phyloP scores from a whole-genome alignment of 768 basidiomycete species.

The Lentinula raphanica region DNA sequence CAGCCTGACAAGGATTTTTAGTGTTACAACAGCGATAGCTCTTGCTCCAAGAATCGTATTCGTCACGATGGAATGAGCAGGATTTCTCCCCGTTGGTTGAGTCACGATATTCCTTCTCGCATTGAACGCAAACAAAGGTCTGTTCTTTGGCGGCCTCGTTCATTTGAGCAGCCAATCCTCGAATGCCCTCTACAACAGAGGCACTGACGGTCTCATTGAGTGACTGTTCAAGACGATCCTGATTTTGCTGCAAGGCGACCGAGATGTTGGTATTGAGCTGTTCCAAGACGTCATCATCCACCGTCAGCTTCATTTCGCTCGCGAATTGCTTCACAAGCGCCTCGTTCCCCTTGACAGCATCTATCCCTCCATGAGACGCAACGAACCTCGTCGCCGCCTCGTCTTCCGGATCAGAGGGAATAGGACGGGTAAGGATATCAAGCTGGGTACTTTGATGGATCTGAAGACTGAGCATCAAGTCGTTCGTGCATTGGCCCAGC shows the following conservation, averaged over 20 bases:
- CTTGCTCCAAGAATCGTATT: conserved; percentile 29
- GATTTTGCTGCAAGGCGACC: conserved; percentile 28
- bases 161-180: conserved; percentile 29
- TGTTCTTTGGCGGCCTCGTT: conserved; percentile 31
- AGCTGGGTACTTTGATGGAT: conserved; percentile 34
- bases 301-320: conserved; percentile 26
- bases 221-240: conserved; percentile 23
- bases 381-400: conserved; percentile 30
- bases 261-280: conserved; percentile 31
- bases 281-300: conserved; percentile 37
- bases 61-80: conserved; percentile 33
- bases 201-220: conserved; percentile 28
- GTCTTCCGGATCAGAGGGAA: conserved; percentile 33
- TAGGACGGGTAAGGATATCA: conserved; percentile 30
- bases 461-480: conserved; percentile 36
- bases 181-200: conserved; percentile 31
- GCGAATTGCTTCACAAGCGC: conserved; percentile 35
- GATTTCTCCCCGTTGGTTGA: conserved; percentile 33
- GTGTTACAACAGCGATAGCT: conserved; percentile 32
- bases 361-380: conserved; percentile 29
- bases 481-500: conserved; percentile 29
- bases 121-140: conserved; percentile 33
- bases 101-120: conserved; percentile 30
- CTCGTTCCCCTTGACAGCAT: conserved; percentile 27
- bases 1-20: conserved; percentile 29